Base-by-base conservation (phyloP, 306 rosid genomes). In the Hippophae rhamnoides region DNA sequence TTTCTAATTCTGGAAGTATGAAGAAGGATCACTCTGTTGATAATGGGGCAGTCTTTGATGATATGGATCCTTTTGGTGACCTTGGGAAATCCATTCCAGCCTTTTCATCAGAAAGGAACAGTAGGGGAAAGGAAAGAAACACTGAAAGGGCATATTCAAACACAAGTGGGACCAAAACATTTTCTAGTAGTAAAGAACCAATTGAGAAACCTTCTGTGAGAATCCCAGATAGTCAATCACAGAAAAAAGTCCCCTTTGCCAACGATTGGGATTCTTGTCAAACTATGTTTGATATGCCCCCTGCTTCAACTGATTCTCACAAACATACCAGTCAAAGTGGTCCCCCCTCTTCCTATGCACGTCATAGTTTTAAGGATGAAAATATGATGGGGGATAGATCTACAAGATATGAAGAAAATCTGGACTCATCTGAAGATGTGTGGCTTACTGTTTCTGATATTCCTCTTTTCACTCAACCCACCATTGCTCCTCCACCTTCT, bases 401-500 rank as follows among this genome's bases (percentile, higher is more conserved):
- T 69, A 79, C 90, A 45, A 80, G 75, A 56, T 74, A 78, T 70
- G 90, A 78, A 75, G 90, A 84, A 55, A 76, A 73, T 56, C 41
- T 74, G 62, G 97, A 84, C 61, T 66, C 85, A 11, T 64, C 64
- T 14, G 87, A 90, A 52, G 84, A 82, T 72, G 47, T 84, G 69
- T 93, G 99, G 99, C 82, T 93, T 72, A 86, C 89, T 1, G 99
- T 88, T 52, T 88, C 95, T 41, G 97, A 93, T 79, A 72, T 93
- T 76, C 97, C 95, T 64, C 95, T 93, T 72, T 73, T 75, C 68
- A 93, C 99, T 50, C 95, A 78, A 56, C 95, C 99, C 53, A 88
- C 97, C n/a, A 60, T 68, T 80, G 95, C 97, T 72, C 99, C 97
- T 49, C 97, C 99, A 54, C 99, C 99, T 55, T 88, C 97, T 70